Evolutionary conservation across 129 eudicot genomes (phyloP).

Genomic region (Solidago caesia): DNA sequence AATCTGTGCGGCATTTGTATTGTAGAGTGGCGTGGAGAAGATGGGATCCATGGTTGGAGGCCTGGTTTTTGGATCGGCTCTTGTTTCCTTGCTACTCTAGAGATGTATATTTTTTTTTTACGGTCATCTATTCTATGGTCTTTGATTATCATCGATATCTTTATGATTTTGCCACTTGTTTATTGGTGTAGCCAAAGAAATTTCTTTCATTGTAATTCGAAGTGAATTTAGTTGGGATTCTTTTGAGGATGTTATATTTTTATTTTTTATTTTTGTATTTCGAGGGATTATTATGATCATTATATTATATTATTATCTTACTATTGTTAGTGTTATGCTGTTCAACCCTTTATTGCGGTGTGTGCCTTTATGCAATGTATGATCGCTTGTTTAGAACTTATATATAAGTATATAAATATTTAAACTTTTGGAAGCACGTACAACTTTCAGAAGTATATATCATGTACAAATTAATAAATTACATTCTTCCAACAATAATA

Average conservation of each 20-base stretch:
- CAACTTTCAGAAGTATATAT: no score
- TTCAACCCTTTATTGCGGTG: not conserved
- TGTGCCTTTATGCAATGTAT: no score
- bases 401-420: no score
- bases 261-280: not conserved
- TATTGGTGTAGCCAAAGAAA: constrained; percentile 5
- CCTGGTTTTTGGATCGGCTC: constrained; percentile 24
- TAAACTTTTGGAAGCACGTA: no score
- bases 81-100: constrained; percentile 25
- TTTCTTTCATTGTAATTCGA: constrained; percentile 16
- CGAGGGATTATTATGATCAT: not conserved
- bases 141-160: not conserved
- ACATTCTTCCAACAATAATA: no score
- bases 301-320: not conserved
- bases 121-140: not conserved
- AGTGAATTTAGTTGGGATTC: constrained; percentile 21
- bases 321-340: not conserved
- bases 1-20: not conserved
- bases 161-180: constrained; percentile 16
- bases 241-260: not conserved
- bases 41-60: constrained; percentile 19
- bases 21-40: constrained; percentile 26
- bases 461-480: no score
- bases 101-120: not conserved
- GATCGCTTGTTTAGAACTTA: no score